Conservation (phyloP, 129 eudicot species). For the Sambucus nigra region DNA sequence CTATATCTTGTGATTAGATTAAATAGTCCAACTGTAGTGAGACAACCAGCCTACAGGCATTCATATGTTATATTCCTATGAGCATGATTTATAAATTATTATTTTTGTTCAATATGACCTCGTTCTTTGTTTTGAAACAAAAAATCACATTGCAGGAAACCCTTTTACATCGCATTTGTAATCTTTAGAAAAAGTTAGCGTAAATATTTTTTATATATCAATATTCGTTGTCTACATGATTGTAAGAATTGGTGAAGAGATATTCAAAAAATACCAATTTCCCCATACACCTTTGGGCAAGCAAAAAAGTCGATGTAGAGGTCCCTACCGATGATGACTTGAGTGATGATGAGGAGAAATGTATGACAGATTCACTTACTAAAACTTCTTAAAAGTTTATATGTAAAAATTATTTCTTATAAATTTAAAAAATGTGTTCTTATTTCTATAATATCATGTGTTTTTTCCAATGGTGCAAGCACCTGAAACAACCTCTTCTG, state of each 20-base stretch:
- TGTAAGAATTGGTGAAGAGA: slow-evolving; percentile 84
- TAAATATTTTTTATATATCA: not conserved
- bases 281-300: slow-evolving; percentile 92
- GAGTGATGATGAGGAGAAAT: slow-evolving; percentile 65
- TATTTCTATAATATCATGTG: not conserved
- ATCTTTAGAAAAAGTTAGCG: too few relatives aligned
- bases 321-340: slow-evolving; percentile 93
- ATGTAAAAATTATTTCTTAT: not conserved
- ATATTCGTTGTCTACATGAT: not conserved
- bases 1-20: too few relatives aligned
- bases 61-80: too few relatives aligned
- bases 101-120: too few relatives aligned
- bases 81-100: too few relatives aligned
- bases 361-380: slow-evolving; percentile 24
- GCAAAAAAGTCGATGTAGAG: slow-evolving; percentile 83
- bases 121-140: too few relatives aligned
- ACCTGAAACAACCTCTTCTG: slow-evolving; percentile 63
- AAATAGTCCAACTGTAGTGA: too few relatives aligned
- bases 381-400: not conserved
- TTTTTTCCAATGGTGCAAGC: slow-evolving; percentile 13
- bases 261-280: slow-evolving; percentile 92
- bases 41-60: too few relatives aligned
- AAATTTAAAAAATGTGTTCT: not conserved
- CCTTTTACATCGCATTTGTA: too few relatives aligned
- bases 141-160: too few relatives aligned